Evolutionary conservation across 202 grass and related monocot genomes (phyloP).

Genomic region (Schoenoplectus tabernaemontani): DNA sequence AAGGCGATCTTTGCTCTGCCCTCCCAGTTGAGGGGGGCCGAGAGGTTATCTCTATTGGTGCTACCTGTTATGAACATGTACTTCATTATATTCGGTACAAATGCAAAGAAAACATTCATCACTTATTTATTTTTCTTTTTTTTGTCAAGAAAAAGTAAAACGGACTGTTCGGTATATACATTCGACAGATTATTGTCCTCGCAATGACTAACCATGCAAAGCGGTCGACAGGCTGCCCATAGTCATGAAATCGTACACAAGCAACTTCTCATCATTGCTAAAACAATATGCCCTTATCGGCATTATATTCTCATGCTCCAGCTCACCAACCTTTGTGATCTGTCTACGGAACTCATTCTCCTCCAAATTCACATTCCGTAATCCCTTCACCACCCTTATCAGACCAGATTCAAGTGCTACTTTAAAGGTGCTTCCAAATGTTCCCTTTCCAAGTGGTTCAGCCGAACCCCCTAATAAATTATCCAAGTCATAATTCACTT

Average conservation of each 20-base stretch:
- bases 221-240: constrained; percentile 68
- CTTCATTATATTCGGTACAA: not conserved
- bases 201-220: constrained; percentile 53
- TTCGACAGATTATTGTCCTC: not conserved
- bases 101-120: not conserved
- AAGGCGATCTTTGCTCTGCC: constrained; percentile 46
- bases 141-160: not conserved
- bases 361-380: constrained; percentile 51
- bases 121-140: not conserved
- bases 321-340: constrained; percentile 47
- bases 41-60: constrained; percentile 35
- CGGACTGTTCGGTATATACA: not conserved
- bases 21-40: constrained; percentile 56
- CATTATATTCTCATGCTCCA: constrained; percentile 64
- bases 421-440: constrained; percentile 71
- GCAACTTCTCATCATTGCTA: constrained; percentile 88
- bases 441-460: constrained; percentile 74
- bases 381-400: constrained; percentile 69
- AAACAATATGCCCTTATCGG: constrained; percentile 73
- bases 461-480: constrained; percentile 63
- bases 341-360: constrained; percentile 64
- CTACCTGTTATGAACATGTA: constrained; percentile 32
- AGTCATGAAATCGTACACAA: constrained; percentile 78
- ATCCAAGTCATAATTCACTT: constrained; percentile 49
- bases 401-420: constrained; percentile 57